phyloP scores from a whole-genome alignment of 352 stramenopile species.

The Globisporangium carolinianum region DNA sequence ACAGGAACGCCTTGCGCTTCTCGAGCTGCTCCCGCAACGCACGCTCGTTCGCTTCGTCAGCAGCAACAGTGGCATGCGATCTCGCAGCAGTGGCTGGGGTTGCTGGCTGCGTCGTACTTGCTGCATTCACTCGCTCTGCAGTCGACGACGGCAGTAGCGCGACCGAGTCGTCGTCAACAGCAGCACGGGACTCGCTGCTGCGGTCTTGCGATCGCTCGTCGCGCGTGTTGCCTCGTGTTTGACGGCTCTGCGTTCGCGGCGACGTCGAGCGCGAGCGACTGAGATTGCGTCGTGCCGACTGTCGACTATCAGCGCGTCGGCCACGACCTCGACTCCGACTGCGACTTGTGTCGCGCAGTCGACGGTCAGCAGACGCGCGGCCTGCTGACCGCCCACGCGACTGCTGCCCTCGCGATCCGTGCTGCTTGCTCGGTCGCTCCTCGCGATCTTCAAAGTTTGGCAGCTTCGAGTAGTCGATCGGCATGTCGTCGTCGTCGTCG shows the following conservation, averaged over 20 bases:
- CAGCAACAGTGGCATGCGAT: constrained; percentile 14
- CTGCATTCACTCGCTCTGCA: too few species aligned
- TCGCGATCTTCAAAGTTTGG: constrained; percentile 54
- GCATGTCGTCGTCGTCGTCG: constrained; percentile 39
- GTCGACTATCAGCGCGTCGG: constrained; percentile 13
- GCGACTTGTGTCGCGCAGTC: constrained; percentile 15
- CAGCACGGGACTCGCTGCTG: too few species aligned
- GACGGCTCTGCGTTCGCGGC: constrained; percentile 4
- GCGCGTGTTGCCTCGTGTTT: neutral
- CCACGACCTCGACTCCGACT: constrained; percentile 21
- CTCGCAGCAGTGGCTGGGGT: constrained; percentile 11
- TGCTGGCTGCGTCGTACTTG: too few species aligned
- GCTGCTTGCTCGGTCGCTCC: neutral
- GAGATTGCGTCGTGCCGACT: constrained; percentile 4
- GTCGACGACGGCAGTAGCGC: too few species aligned
- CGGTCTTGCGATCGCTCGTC: neutral
- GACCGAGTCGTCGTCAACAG: too few species aligned
- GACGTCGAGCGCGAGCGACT: constrained; percentile 22
- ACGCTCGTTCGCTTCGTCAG: too few species aligned
- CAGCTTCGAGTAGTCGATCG: constrained; percentile 77
- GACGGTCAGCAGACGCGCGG: neutral
- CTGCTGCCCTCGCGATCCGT: constrained; percentile 1
- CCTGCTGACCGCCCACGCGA: neutral
- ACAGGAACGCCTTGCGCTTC: constrained; percentile 56
- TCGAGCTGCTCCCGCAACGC: constrained; percentile 25